Base-by-base conservation (phyloP, 495 filamentous ascomycete species). In the Massariosphaeria phaeospora region DNA sequence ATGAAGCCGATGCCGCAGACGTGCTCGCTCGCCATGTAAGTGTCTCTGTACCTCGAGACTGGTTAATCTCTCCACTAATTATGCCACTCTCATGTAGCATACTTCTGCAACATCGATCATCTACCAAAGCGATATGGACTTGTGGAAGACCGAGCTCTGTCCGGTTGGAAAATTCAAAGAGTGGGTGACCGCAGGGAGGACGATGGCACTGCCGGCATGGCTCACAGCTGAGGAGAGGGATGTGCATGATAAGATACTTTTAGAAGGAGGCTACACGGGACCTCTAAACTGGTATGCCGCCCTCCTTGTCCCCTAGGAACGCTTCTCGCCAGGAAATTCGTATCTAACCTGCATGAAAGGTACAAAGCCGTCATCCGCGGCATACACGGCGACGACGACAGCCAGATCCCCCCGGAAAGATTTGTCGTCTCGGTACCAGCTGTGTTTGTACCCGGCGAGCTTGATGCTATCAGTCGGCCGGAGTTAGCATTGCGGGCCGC, bases 231-330 rank as follows among this genome's bases (percentile, higher is more conserved):
- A 40, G 8, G 53, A 56, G 13, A 11, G 10, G 24, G 15, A 31
- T 9, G 25, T 9, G 7, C 45, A 26, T 4, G 38, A 25, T 20
- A 11, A 41, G 9, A 41, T 50, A 8, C 30, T 57, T 23, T 3
- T 6, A 12, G 17, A 51, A 20, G 54, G 46, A 40, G 35, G 46
- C 9, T 57, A 45, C 36, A 43, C 12, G 18, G 54, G 45, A 10
- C 45, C 45, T 1, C 18, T 33, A 10, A 43, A 57, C 34, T 57
- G 54, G 54, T 57, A 35, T 8, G 36, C n/a, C n/a, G n/a, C n/a
- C n/a, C n/a, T n/a, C n/a, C n/a, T 34, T 8, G n/a, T 34, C 8
- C 30, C n/a, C n/a, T 34, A n/a, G n/a, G 9, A 24, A 13, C 10
- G 15, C 31, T 33, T 5, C n/a, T 13, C 10, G 13, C 43, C 17